Evolutionary conservation across 352 stramenopile species (phyloP), one percentile per base, ranked within the genome.

Genomic region (Pythium myriotylum): DNA sequence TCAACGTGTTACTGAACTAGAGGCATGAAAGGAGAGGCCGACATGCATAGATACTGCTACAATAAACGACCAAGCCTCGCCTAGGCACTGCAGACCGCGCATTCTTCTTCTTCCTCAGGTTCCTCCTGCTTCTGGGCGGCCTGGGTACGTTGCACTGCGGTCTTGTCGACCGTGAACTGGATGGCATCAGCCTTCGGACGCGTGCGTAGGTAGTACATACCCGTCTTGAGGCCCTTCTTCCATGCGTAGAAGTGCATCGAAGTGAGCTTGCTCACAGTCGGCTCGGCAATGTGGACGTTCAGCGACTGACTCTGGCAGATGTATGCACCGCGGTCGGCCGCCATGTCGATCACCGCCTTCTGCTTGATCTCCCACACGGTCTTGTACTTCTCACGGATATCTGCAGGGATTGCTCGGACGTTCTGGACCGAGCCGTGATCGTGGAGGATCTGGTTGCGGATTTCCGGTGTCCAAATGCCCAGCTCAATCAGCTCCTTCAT

Each of bases 331-430:
- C 98, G 96, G 73, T 99, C 98, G 16, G 97, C 98, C 4, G 97
- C 97, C 86, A 99, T 91, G 67, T 99, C 97, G 40, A 99, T 79
- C 60, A 99, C 91, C 12, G 86, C 64, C 70, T 97, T 96, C 76
- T 99, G 97, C 72, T 98, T 98, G 82, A 99, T 99, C 76, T 99
- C 98, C 97, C 97, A 99, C 54, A 99, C 97, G 3, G 98, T 99
- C 84, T 99, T 99, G 91, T 99, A 99, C 23, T 99, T 93, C 26
- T 98, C 92, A 65, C 97, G 95, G 61, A 97, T 74, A 22, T 84
- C 54, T 22, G 82, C 68, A 17, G 94, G 91, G 42, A 97, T 91
- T 23, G 51, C 59, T n/a, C 75, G 73, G 23, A 97, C 86, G 54
- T 95, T 94, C 74, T 99, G 97, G 24, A 99, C 89, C 2, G 89